Percentiles rank a stretch among this genome's conserved stretches.
Evolutionary conservation across 1,139 yeast species (phyloP).

Genomic region (Suhomyces anneliseae): DNA sequence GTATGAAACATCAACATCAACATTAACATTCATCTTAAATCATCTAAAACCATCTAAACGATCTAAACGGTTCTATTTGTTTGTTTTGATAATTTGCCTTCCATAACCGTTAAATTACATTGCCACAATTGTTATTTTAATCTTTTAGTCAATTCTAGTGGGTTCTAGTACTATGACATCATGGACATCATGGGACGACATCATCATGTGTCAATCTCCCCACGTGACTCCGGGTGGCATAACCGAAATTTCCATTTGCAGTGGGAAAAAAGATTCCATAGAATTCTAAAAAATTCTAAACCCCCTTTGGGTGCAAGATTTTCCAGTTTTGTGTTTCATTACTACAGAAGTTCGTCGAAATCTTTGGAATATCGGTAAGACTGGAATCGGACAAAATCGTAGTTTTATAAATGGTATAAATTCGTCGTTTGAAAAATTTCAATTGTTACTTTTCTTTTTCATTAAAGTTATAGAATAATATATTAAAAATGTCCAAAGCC

Average conservation of each 20-base stretch:
- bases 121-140: too few relatives aligned
- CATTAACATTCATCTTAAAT: too few relatives aligned
- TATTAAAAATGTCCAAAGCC: conserved; percentile 56
- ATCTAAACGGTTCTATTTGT: too few relatives aligned
- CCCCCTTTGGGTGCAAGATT: conserved; percentile 7
- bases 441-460: conserved; percentile 8
- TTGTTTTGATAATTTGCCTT: too few relatives aligned
- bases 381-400: background rate
- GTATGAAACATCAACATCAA: too few relatives aligned
- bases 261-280: conserved; percentile 4
- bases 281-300: conserved; percentile 9
- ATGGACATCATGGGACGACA: too few relatives aligned
- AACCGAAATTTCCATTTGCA: background rate
- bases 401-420: conserved; percentile 9
- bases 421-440: conserved; percentile 7
- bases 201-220: background rate
- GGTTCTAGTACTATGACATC: conserved; percentile 1
- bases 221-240: background rate
- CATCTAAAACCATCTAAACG: too few relatives aligned
- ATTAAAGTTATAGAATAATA: conserved; percentile 8
- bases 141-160: background rate
- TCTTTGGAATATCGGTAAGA: conserved; percentile 12
- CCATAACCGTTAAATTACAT: too few relatives aligned
- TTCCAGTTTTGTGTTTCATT: conserved; percentile 7
- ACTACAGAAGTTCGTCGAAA: conserved; percentile 16